Evolutionary conservation across 805 yeast species (phyloP).

Genomic region (Komagataella populi): DNA sequence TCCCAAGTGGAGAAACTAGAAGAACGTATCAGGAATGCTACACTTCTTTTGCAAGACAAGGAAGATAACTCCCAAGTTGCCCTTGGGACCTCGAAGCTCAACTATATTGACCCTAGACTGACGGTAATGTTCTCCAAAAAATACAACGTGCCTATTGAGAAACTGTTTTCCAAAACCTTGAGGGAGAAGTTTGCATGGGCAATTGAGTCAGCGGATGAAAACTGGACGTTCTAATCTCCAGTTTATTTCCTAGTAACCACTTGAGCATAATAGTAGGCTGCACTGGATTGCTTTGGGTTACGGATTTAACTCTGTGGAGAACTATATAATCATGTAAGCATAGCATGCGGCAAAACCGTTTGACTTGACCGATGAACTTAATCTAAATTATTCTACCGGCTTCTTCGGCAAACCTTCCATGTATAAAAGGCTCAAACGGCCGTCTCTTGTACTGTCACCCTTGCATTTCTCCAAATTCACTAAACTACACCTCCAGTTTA

Average conservation of each 20-base stretch:
- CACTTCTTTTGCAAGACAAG: slow-evolving; percentile 74
- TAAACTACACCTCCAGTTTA: background rate
- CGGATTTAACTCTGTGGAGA: too few species aligned
- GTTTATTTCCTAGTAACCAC: background rate
- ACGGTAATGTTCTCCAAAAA: slow-evolving; percentile 82
- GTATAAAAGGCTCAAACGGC: background rate
- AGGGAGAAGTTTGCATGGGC: slow-evolving; percentile 96
- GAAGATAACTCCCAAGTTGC: slow-evolving; percentile 93
- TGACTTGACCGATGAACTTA: too few species aligned
- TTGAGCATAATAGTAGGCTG: too few species aligned
- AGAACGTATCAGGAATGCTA: slow-evolving; percentile 52
- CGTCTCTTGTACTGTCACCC: background rate
- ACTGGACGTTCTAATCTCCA: slow-evolving; percentile 62
- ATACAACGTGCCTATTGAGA: slow-evolving; percentile 82
- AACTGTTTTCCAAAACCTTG: slow-evolving; percentile 78
- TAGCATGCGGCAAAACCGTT: too few species aligned
- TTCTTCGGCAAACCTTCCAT: background rate
- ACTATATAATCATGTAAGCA: too few species aligned
- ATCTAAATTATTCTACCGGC: background rate
- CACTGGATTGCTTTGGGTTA: too few species aligned
- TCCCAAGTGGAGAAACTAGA: slow-evolving; percentile 62
- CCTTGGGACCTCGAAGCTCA: slow-evolving; percentile 83
- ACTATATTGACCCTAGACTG: slow-evolving; percentile 89
- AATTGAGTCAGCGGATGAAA: slow-evolving; percentile 73
- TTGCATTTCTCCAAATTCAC: too few species aligned